A percentile compares a stretch with the other conserved stretches of the same genome.
These are phyloP conservation scores for Polychaeton citri DNA, from an alignment of 2,329 filamentous ascomycete genomes.

Conservation along the genomic window DNA sequence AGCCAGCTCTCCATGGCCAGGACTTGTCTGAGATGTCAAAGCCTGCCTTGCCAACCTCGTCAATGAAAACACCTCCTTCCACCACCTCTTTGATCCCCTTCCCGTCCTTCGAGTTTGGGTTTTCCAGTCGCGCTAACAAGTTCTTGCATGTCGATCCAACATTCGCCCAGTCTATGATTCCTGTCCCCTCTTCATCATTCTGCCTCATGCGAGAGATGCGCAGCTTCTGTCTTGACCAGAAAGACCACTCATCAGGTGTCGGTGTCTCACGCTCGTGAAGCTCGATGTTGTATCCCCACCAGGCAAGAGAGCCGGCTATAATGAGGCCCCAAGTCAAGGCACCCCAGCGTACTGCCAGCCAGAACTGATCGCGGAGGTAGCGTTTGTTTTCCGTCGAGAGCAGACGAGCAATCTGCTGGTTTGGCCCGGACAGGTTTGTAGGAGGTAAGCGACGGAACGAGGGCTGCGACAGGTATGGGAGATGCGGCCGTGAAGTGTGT, in stretches of 20 bases:
- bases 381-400: constrained; percentile 65
- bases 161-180: constrained; percentile 54
- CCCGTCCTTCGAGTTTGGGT: constrained; percentile 51
- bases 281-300: constrained; percentile 59
- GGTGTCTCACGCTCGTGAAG: constrained; percentile 61
- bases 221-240: constrained; percentile 53
- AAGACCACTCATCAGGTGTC: constrained; percentile 71
- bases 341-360: constrained; percentile 55
- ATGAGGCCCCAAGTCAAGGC: constrained; percentile 52
- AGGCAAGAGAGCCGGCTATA: constrained; percentile 45
- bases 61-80: constrained; percentile 23
- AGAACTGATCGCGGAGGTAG: constrained; percentile 58
- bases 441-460: constrained; percentile 14
- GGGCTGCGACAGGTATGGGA: constrained; percentile 51
- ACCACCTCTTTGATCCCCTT: constrained; percentile 40
- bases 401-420: constrained; percentile 44
- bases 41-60: constrained; percentile 42
- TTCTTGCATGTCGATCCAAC: constrained; percentile 48
- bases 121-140: constrained; percentile 55
- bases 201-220: constrained; percentile 42
- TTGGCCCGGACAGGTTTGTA: constrained; percentile 7
- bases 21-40: constrained; percentile 62
- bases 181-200: constrained; percentile 43
- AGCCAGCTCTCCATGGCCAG: constrained; percentile 75
- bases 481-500: constrained; percentile 43